A percentile compares a stretch with the other conserved stretches of the same genome.
These are phyloP conservation scores for Durusdinium trenchii DNA, from an alignment of 73 alveolate species.

Conservation along the genomic window DNA sequence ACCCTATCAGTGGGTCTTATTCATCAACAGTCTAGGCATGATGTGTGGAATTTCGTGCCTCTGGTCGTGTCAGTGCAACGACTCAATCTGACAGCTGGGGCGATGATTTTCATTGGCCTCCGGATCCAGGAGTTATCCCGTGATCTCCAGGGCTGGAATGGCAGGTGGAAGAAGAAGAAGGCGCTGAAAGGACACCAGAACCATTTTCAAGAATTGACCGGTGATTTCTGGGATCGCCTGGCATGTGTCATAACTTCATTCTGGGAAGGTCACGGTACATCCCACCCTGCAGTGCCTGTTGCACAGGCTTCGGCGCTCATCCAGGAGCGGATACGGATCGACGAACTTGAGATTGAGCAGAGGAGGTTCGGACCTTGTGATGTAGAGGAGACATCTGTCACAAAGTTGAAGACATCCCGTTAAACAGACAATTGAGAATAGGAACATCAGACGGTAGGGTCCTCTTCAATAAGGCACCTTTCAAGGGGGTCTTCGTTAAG, in stretches of 20 bases:
- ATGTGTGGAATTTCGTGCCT: too few relatives aligned
- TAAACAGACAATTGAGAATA: too few relatives aligned
- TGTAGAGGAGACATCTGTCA: too few relatives aligned
- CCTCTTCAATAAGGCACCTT: too few relatives aligned
- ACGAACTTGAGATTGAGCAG: slow-evolving; percentile 16
- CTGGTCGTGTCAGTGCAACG: too few relatives aligned
- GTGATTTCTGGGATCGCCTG: neutral
- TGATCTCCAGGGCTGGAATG: slow-evolving; percentile 88
- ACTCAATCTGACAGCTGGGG: too few relatives aligned
- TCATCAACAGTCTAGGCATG: too few relatives aligned
- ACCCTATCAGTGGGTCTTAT: too few relatives aligned
- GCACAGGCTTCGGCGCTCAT: slow-evolving; percentile 74
- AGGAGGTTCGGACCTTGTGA: too few relatives aligned
- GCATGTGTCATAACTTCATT: neutral
- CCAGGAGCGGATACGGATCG: slow-evolving; percentile 75
- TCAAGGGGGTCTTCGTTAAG: too few relatives aligned
- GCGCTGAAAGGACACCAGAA: neutral
- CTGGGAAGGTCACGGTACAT: neutral
- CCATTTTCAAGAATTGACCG: neutral
- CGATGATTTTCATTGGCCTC: neutral
- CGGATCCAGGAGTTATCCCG: slow-evolving; percentile 27
- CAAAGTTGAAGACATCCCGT: too few relatives aligned
- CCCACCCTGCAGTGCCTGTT: neutral
- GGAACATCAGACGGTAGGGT: too few relatives aligned
- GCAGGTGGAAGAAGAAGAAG: slow-evolving; percentile 92